Percentiles rank a stretch among this genome's conserved stretches.
Conservation (phyloP, 2,329 filamentous ascomycete genomes). For the Penicillium fuscoglaucum region DNA sequence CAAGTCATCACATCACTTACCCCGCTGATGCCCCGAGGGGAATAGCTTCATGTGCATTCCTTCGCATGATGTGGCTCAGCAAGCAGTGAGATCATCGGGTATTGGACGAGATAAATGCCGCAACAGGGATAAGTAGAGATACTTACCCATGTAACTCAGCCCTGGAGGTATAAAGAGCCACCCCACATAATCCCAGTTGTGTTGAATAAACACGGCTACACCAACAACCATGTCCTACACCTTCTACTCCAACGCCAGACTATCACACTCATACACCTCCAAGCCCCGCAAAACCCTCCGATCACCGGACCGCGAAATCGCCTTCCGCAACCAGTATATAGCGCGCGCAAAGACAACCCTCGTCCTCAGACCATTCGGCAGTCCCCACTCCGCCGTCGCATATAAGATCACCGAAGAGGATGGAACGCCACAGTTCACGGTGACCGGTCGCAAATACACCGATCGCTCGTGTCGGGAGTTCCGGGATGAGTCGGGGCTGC, state of each 20-base stretch:
- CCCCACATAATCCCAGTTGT: background rate
- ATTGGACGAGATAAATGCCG: constrained; percentile 9
- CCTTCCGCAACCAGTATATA: constrained; percentile 24
- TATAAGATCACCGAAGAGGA: constrained; percentile 25
- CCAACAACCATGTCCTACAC: constrained; percentile 15
- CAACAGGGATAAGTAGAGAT: constrained; percentile 1
- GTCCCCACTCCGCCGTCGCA: constrained; percentile 17
- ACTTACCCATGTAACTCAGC: background rate
- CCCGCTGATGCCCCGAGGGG: background rate
- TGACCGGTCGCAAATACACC: constrained; percentile 28
- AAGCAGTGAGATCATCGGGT: background rate
- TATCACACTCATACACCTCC: constrained; percentile 14
- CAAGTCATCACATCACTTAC: background rate
- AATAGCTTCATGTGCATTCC: constrained; percentile 3
- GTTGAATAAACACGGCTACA: background rate
- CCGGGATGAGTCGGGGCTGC: constrained; percentile 28
- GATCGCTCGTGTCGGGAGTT: constrained; percentile 27
- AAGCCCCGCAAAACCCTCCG: constrained; percentile 20
- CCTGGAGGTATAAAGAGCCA: constrained; percentile 1
- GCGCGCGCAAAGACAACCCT: constrained; percentile 17
- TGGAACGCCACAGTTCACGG: constrained; percentile 20
- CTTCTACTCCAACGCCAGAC: constrained; percentile 22
- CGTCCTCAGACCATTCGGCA: constrained; percentile 19
- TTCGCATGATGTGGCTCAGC: constrained; percentile 11
- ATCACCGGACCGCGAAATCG: constrained; percentile 23